Conservation (phyloP, 345 rosid genomes). For the Salix udensis region DNA sequence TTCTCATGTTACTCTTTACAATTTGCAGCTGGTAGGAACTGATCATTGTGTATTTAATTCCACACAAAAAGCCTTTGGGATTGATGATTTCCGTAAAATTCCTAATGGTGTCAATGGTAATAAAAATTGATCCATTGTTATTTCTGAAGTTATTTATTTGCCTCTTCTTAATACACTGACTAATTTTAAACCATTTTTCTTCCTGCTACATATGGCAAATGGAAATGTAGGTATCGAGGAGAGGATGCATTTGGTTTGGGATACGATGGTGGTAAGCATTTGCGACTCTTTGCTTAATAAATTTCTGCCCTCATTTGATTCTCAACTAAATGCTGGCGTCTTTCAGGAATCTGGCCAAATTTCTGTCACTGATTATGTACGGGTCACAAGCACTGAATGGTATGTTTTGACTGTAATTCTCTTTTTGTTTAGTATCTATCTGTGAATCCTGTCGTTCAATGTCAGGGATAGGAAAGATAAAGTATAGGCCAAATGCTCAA, state of each 20-base stretch:
- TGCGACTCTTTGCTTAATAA: background rate
- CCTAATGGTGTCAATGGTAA: conserved; percentile 97
- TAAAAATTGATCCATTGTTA: conserved; percentile 18
- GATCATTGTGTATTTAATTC: conserved; percentile 90
- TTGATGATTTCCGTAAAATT: conserved; percentile 87
- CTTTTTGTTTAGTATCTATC: background rate
- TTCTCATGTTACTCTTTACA: conserved; percentile 14
- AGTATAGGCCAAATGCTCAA: background rate
- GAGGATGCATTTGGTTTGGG: conserved; percentile 98
- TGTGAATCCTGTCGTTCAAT: background rate
- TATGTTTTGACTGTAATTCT: conserved; percentile 24
- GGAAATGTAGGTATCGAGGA: conserved; percentile 74
- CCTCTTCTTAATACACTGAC: background rate
- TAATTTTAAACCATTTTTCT: conserved; percentile 1
- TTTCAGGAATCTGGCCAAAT: conserved; percentile 74
- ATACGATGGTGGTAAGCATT: conserved; percentile 86
- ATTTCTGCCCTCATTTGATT: background rate
- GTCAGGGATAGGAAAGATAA: background rate
- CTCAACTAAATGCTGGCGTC: conserved; percentile 3
- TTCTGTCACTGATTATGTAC: conserved; percentile 64
- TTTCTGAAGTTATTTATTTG: conserved; percentile 1
- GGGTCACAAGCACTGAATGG: conserved; percentile 80
- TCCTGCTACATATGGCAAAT: conserved; percentile 15
- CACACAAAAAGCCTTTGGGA: conserved; percentile 73
- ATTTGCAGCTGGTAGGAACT: conserved; percentile 89